Conservation (phyloP, 176 grass and related monocot genomes). For the Eragrostis curvula region DNA sequence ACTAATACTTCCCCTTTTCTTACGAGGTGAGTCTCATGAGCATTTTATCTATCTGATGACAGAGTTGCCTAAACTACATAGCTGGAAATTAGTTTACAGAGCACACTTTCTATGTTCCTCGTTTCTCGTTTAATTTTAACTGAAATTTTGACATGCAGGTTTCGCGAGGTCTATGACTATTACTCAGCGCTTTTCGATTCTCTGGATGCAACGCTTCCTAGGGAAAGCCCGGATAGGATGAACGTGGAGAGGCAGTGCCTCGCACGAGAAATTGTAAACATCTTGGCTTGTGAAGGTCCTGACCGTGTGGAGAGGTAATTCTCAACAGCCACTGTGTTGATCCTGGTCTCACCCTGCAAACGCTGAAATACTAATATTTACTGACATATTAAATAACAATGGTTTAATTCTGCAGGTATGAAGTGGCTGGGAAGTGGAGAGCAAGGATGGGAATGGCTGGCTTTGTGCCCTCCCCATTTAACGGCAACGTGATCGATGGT, state of each 20-base stretch:
- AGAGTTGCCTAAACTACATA: slow-evolving; percentile 6
- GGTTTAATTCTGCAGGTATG: slow-evolving; percentile 56
- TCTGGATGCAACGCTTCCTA: slow-evolving; percentile 76
- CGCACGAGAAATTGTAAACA: slow-evolving; percentile 83
- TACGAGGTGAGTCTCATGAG: slow-evolving; percentile 45
- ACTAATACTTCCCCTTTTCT: slow-evolving; percentile 78
- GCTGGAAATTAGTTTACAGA: too few relatives aligned
- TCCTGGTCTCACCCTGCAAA: not conserved
- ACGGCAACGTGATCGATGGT: slow-evolving; percentile 36
- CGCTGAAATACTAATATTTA: not conserved
- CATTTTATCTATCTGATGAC: not conserved
- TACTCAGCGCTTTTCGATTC: slow-evolving; percentile 87
- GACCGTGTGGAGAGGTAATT: slow-evolving; percentile 84
- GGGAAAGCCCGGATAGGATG: slow-evolving; percentile 78
- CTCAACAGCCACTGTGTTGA: not conserved
- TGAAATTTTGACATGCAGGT: slow-evolving; percentile 38
- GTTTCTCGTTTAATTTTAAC: slow-evolving; percentile 6
- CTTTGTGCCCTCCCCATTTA: slow-evolving; percentile 64
- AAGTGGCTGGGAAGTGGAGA: slow-evolving; percentile 83
- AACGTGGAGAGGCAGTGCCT: slow-evolving; percentile 85
- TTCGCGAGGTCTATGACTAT: slow-evolving; percentile 78
- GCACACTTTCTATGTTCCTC: not conserved
- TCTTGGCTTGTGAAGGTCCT: slow-evolving; percentile 77
- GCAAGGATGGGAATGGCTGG: slow-evolving; percentile 81
- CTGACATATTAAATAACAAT: not conserved